These are phyloP conservation scores for Daedaleopsis sinensis DNA, from an alignment of 768 basidiomycete species.

Conservation along the genomic window DNA sequence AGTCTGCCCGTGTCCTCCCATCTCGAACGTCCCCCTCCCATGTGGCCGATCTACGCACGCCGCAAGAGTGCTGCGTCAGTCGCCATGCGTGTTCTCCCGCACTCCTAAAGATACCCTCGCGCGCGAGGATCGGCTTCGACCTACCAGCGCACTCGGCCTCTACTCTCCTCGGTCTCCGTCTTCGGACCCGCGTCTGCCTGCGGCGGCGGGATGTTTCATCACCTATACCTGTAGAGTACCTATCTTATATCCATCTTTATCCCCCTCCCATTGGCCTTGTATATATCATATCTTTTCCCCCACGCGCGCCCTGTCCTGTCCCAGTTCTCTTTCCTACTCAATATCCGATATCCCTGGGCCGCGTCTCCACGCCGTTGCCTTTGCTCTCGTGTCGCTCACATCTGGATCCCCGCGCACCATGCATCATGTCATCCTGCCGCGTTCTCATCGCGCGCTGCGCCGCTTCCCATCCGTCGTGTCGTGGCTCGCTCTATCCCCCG, in stretches of 20 bases:
- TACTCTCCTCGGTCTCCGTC: background rate
- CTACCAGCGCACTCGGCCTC: no score
- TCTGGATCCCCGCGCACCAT: background rate
- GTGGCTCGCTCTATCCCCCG: background rate
- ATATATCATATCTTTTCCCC: background rate
- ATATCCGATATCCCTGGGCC: background rate
- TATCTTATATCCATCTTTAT: slow-evolving; percentile 1
- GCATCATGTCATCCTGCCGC: background rate
- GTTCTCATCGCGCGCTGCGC: background rate
- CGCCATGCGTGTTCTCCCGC: no score
- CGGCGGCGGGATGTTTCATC: background rate
- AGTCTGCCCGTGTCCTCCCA: background rate
- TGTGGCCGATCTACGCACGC: background rate
- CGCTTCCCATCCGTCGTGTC: background rate
- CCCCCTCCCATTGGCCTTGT: background rate
- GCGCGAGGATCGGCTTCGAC: no score
- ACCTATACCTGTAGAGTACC: background rate
- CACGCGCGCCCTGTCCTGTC: background rate
- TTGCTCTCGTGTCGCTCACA: background rate
- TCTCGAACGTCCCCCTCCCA: background rate
- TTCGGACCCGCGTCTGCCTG: background rate
- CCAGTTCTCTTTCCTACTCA: background rate
- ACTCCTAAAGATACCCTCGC: no score
- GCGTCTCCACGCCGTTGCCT: background rate
- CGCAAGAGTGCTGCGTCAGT: no score